A percentile compares a stretch with the other conserved stretches of the same genome.
These are phyloP conservation scores for Tilletia walkeri DNA, from an alignment of 1,284 basidiomycete genomes.

Conservation along the genomic window DNA sequence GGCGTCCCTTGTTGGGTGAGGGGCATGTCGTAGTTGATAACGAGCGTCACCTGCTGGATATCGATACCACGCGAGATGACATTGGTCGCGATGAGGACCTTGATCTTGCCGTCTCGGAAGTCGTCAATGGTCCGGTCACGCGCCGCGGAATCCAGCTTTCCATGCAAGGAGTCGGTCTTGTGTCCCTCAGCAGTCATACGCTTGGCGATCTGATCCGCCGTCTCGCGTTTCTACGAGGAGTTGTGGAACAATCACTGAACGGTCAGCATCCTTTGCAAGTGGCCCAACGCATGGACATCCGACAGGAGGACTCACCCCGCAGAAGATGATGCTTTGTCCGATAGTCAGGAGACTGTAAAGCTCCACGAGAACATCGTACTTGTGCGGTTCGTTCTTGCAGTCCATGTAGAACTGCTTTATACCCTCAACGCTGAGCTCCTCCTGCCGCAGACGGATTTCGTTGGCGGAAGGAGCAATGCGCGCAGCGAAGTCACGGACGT, in stretches of 20 bases:
- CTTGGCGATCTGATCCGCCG: conserved; percentile 85
- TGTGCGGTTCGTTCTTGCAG: conserved; percentile 73
- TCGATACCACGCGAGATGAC: conserved; percentile 98
- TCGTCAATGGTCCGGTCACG: conserved; percentile 86
- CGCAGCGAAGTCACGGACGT: conserved; percentile 81
- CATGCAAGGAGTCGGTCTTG: conserved; percentile 92
- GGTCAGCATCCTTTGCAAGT: neutral
- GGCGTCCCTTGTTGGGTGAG: conserved; percentile 63
- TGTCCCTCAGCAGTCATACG: conserved; percentile 92
- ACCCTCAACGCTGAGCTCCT: conserved; percentile 88
- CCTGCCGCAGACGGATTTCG: conserved; percentile 91
- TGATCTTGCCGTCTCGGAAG: conserved; percentile 92
- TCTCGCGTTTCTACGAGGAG: conserved; percentile 63
- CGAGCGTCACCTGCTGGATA: conserved; percentile 87
- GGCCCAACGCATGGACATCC: neutral
- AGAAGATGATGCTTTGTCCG: conserved; percentile 94
- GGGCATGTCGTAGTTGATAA: conserved; percentile 88
- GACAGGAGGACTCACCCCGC: conserved; percentile 58
- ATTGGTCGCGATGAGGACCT: conserved; percentile 98
- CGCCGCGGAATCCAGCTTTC: conserved; percentile 82
- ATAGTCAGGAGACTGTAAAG: conserved; percentile 89
- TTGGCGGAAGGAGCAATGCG: conserved; percentile 93
- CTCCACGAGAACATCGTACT: conserved; percentile 91
- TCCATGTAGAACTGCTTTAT: conserved; percentile 99
- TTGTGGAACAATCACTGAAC: conserved; percentile 24